phyloP scores from a whole-genome alignment of 2,329 filamentous ascomycete genomes.

The Penicillium decumbens region DNA sequence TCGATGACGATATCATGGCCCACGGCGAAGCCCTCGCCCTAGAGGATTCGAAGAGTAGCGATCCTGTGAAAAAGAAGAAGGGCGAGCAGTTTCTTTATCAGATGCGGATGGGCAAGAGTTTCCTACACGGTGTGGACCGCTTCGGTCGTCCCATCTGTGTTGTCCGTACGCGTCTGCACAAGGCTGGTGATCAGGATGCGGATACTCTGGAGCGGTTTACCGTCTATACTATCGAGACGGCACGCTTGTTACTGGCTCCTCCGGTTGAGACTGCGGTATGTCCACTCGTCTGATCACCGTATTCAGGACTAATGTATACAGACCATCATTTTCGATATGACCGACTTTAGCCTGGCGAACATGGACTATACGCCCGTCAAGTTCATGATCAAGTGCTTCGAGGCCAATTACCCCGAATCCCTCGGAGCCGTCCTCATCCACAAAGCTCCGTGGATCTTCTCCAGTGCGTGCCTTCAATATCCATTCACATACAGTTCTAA shows the following conservation, averaged over 20 bases:
- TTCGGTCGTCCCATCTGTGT: constrained; percentile 79
- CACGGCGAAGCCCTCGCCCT: constrained; percentile 68
- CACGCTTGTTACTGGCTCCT: constrained; percentile 71
- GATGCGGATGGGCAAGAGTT: constrained; percentile 86
- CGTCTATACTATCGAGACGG: constrained; percentile 89
- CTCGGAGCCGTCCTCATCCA: constrained; percentile 87
- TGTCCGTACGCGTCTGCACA: constrained; percentile 77
- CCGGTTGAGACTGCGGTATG: constrained; percentile 89
- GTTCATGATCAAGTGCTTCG: constrained; percentile 99
- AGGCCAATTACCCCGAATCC: constrained; percentile 95
- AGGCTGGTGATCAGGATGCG: constrained; percentile 73
- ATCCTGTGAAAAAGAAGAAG: constrained; percentile 61
- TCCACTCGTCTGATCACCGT: constrained; percentile 20
- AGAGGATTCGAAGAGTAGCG: constrained; percentile 54
- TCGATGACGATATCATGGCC: constrained; percentile 81
- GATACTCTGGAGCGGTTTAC: constrained; percentile 82
- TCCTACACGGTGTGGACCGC: constrained; percentile 81
- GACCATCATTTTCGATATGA: constrained; percentile 96
- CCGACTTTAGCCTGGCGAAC: constrained; percentile 84
- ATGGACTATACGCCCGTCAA: constrained; percentile 98
- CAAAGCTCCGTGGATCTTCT: constrained; percentile 95
- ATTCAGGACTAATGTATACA: constrained; percentile 37
- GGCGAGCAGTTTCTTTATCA: constrained; percentile 77
- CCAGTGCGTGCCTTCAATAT: constrained; percentile 53
- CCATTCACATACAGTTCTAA: constrained; percentile 3